A percentile compares a stretch with the other conserved stretches of the same genome.
phyloP scores from a whole-genome alignment of 2,329 filamentous ascomycete genomes.

The Diaporthe sp. region DNA sequence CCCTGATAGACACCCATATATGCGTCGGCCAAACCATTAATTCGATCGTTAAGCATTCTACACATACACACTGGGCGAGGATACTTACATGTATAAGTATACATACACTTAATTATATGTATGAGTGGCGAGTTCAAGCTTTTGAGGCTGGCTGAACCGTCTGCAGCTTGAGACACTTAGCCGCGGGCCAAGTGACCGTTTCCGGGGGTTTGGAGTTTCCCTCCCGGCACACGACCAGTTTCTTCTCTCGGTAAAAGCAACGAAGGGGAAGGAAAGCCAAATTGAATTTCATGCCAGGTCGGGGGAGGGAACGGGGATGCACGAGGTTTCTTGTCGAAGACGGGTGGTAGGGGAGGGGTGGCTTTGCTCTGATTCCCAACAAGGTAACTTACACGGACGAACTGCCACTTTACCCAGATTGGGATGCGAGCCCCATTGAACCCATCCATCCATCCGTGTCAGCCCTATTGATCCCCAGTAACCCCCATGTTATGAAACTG shows the following conservation, averaged over 20 bases:
- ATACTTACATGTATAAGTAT: neutral
- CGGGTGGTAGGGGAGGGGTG: constrained; percentile 6
- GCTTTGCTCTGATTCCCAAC: constrained; percentile 31
- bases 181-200: constrained; percentile 16
- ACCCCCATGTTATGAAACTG: constrained; percentile 28
- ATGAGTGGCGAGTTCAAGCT: neutral
- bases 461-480: constrained; percentile 26
- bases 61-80: neutral
- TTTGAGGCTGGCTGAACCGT: constrained; percentile 10
- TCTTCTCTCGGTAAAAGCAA: neutral
- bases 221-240: neutral
- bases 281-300: neutral
- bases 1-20: constrained; percentile 22
- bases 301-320: neutral
- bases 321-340: neutral
- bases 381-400: constrained; percentile 40
- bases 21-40: neutral
- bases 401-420: constrained; percentile 39
- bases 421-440: constrained; percentile 30
- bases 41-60: neutral
- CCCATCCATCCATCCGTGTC: constrained; percentile 15
- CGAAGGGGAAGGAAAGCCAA: constrained; percentile 2
- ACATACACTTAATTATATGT: neutral
- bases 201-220: neutral
- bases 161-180: constrained; percentile 1